Conservation (phyloP, 2,329 filamentous ascomycete genomes). For the Colletotrichum sidae region DNA sequence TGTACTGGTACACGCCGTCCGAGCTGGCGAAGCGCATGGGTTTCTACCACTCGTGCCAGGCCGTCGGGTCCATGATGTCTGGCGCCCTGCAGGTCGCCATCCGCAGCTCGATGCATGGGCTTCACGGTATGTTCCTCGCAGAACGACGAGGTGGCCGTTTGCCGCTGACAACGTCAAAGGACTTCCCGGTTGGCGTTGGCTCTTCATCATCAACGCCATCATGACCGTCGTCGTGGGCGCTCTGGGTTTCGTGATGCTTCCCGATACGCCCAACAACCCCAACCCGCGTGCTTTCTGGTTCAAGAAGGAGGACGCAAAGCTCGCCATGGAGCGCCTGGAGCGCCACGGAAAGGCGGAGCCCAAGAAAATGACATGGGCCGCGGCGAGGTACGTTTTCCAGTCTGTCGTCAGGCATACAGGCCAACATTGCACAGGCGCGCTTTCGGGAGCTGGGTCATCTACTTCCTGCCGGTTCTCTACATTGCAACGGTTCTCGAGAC, state of each 20-base stretch:
- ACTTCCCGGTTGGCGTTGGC: conserved; percentile 55
- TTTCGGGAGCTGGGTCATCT: conserved; percentile 35
- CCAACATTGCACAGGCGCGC: conserved; percentile 26
- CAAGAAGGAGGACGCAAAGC: conserved; percentile 28
- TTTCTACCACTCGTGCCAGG: conserved; percentile 61
- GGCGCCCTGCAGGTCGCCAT: conserved; percentile 67
- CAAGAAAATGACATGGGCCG: conserved; percentile 43
- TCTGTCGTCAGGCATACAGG: background rate
- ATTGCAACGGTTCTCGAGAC: conserved; percentile 33
- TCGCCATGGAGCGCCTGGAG: conserved; percentile 33
- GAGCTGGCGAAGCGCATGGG: conserved; percentile 62
- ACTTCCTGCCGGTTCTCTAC: conserved; percentile 30
- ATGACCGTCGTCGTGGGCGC: conserved; percentile 40
- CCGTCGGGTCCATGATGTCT: conserved; percentile 65
- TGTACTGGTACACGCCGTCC: conserved; percentile 54
- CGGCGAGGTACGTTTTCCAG: conserved; percentile 37
- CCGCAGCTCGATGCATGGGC: conserved; percentile 32
- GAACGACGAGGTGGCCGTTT: background rate
- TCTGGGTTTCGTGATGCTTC: conserved; percentile 35
- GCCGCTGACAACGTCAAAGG: conserved; percentile 52
- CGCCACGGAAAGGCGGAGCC: conserved; percentile 38
- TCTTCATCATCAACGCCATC: conserved; percentile 54
- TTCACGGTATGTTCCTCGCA: conserved; percentile 17
- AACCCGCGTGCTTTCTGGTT: conserved; percentile 34
- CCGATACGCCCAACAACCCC: conserved; percentile 42